phyloP scores from a whole-genome alignment of 331 rosid species.

The Saraca asoca region DNA sequence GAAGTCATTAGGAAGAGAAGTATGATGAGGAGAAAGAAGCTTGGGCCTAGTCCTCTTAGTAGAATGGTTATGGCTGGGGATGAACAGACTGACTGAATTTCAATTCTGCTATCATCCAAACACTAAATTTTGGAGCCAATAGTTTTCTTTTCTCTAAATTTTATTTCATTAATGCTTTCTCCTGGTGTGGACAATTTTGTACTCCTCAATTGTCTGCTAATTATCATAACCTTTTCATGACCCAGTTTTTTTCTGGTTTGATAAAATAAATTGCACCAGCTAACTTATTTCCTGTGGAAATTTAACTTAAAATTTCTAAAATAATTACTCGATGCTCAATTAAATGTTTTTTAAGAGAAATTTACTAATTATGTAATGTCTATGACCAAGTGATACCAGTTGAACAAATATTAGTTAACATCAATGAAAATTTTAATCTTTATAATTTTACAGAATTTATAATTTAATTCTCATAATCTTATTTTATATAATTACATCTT shows the following conservation, averaged over 20 bases:
- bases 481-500: no score
- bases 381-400: no score
- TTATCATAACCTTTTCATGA: background rate
- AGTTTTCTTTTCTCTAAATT: background rate
- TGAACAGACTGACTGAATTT: conserved; percentile 29
- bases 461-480: no score
- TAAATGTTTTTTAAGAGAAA: no score
- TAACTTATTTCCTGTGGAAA: no score
- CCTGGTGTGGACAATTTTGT: conserved; percentile 11
- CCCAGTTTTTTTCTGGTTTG: conserved; percentile 1
- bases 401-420: no score
- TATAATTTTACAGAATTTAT: no score
- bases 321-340: no score
- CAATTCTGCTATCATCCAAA: conserved; percentile 26
- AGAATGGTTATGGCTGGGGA: conserved; percentile 69
- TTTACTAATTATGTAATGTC: no score
- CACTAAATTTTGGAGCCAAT: conserved; percentile 29
- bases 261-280: no score
- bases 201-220: conserved; percentile 17
- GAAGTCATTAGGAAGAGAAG: conserved; percentile 77
- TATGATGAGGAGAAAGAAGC: conserved; percentile 65
- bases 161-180: conserved; percentile 3
- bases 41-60: conserved; percentile 92
- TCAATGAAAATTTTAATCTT: no score
- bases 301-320: no score